These are phyloP conservation scores for Amanita pseudoporphyria DNA, from an alignment of 768 basidiomycete species.

Conservation along the genomic window DNA sequence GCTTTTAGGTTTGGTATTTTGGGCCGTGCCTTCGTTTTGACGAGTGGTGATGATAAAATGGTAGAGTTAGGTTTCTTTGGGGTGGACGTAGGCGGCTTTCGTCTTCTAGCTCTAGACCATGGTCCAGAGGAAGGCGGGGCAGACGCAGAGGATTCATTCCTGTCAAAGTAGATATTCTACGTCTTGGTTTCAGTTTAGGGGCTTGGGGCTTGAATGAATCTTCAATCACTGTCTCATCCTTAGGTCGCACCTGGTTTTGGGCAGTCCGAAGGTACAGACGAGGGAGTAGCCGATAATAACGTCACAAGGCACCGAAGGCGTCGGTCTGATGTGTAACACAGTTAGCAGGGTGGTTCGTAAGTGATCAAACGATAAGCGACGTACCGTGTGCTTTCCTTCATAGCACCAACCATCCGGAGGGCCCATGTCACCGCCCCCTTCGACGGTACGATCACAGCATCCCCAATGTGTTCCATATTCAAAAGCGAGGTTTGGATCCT, in stretches of 20 bases:
- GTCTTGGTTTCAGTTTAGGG: conserved; percentile 5
- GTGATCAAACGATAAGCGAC: conserved; percentile 1
- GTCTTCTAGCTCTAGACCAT: not conserved
- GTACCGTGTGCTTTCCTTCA: conserved; percentile 71
- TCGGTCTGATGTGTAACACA: conserved; percentile 41
- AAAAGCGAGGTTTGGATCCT: too few relatives aligned
- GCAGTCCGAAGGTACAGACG: too few relatives aligned
- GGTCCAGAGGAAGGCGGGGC: conserved; percentile 8
- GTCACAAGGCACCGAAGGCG: conserved; percentile 41
- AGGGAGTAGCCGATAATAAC: conserved; percentile 15
- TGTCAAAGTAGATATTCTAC: not conserved
- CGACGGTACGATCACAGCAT: conserved; percentile 62
- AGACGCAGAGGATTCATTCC: conserved; percentile 7
- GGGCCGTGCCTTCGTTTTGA: not conserved
- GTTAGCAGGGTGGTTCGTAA: not conserved
- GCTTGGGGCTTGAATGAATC: not conserved
- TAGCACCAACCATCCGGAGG: too few relatives aligned
- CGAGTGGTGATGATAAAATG: not conserved
- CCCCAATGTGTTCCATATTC: too few relatives aligned
- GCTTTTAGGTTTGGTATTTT: not conserved
- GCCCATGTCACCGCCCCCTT: conserved; percentile 74
- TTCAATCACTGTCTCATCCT: not conserved
- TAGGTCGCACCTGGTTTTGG: too few relatives aligned
- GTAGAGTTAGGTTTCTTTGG: not conserved
- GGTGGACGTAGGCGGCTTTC: not conserved